Conservation (phyloP, 2,329 filamentous ascomycete species). For the Oidium heveae region DNA sequence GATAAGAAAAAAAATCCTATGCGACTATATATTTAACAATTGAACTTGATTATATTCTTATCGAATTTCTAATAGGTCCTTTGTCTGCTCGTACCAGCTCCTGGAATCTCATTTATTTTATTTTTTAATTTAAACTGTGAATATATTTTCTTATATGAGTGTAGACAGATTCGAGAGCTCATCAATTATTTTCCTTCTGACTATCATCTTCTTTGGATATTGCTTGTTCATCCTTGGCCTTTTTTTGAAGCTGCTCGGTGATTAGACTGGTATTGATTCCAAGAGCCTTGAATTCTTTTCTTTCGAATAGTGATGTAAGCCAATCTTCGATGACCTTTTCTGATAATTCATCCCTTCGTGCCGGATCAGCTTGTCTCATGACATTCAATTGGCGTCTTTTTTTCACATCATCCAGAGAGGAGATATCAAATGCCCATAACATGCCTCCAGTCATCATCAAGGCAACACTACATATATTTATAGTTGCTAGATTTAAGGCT, state of each 20-base stretch:
- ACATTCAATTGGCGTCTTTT: slow-evolving; percentile 16
- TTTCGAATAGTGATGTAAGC: slow-evolving; percentile 32
- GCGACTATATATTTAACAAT: too few relatives aligned
- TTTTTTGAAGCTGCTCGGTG: slow-evolving; percentile 1
- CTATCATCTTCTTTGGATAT: too few relatives aligned
- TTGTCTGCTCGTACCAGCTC: too few relatives aligned
- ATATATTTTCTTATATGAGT: too few relatives aligned
- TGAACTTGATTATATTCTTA: too few relatives aligned
- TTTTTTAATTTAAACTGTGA: too few relatives aligned
- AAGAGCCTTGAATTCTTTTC: slow-evolving; percentile 22
- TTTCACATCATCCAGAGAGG: slow-evolving; percentile 38
- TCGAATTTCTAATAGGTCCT: too few relatives aligned
- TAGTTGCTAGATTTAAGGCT: slow-evolving; percentile 62
- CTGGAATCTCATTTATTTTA: too few relatives aligned
- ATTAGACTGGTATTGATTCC: slow-evolving; percentile 4
- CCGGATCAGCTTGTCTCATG: slow-evolving; percentile 1
- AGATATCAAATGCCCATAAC: slow-evolving; percentile 56
- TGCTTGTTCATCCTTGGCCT: slow-evolving; percentile 2
- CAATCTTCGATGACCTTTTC: slow-evolving; percentile 37
- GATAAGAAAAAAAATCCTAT: too few relatives aligned
- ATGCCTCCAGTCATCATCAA: slow-evolving; percentile 51
- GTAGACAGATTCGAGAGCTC: too few relatives aligned
- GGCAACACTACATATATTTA: slow-evolving; percentile 56
- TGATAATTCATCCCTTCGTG: slow-evolving; percentile 20
- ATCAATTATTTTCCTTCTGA: too few relatives aligned